These are phyloP conservation scores for Apiospora rasikravindrae DNA, from an alignment of 2,329 filamentous ascomycete species.

Conservation along the genomic window DNA sequence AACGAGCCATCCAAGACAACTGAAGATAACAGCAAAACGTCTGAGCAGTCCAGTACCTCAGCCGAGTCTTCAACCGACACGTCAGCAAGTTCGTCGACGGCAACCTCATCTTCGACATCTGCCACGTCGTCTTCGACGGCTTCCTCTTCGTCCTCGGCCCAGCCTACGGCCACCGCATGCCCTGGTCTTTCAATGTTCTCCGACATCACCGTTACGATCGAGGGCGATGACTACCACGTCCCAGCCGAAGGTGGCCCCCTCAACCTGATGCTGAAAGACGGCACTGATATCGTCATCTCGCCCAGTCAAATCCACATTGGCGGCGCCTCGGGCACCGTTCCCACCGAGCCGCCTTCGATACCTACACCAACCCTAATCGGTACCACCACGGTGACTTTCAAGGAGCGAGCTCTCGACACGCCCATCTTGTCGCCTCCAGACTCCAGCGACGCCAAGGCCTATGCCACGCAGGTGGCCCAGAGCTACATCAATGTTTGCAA, in stretches of 20 bases:
- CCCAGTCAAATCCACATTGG: neutral
- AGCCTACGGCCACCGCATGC: neutral
- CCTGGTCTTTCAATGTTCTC: neutral
- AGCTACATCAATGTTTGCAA: neutral
- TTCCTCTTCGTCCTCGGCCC: neutral
- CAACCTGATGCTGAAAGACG: neutral
- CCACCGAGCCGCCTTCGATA: neutral
- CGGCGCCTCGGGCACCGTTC: neutral
- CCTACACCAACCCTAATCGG: neutral
- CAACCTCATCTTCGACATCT: neutral
- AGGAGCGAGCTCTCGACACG: neutral
- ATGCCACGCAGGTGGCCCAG: neutral
- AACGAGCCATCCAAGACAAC: neutral
- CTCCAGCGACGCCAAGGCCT: neutral
- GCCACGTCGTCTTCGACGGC: neutral
- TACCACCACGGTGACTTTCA: neutral
- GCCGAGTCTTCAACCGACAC: neutral
- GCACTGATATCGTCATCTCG: neutral
- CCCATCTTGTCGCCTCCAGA: neutral
- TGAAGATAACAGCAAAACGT: neutral
- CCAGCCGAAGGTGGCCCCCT: neutral
- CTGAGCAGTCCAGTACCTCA: neutral
- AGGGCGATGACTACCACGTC: neutral
- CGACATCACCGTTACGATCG: neutral
- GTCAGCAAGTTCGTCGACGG: neutral